Conservation (phyloP, 805 yeast species). For the Barnettozyma sp. region DNA sequence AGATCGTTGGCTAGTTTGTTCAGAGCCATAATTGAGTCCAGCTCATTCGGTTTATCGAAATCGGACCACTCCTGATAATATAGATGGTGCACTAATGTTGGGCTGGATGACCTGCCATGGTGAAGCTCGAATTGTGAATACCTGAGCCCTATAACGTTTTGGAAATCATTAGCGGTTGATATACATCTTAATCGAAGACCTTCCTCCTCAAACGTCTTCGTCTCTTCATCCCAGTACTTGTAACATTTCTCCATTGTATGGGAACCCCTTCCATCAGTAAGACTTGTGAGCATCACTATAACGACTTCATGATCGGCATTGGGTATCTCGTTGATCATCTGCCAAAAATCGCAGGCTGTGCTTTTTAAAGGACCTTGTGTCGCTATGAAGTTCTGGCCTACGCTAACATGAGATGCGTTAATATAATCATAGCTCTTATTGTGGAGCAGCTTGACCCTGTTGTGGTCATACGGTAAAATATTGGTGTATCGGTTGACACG, state of each 20-base stretch:
- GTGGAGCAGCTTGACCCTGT: constrained; percentile 41
- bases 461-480: constrained; percentile 59
- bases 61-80: constrained; percentile 83
- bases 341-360: constrained; percentile 87
- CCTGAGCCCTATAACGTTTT: constrained; percentile 16
- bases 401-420: constrained; percentile 18
- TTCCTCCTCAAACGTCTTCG: constrained; percentile 10
- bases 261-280: constrained; percentile 44
- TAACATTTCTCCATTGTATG: constrained; percentile 63
- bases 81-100: constrained; percentile 43
- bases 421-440: constrained; percentile 23
- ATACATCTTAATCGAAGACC: neutral
- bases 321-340: constrained; percentile 62
- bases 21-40: constrained; percentile 28
- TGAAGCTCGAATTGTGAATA: constrained; percentile 18
- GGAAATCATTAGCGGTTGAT: neutral
- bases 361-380: constrained; percentile 72
- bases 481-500: constrained; percentile 49
- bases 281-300: constrained; percentile 69
- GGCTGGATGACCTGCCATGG: constrained; percentile 27
- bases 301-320: constrained; percentile 50
- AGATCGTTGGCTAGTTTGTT: constrained; percentile 26
- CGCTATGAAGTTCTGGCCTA: constrained; percentile 45
- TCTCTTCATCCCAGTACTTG: constrained; percentile 67
- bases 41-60: constrained; percentile 52